A percentile compares a stretch with the other conserved stretches of the same genome.
Conservation (phyloP, 2,329 filamentous ascomycete genomes). For the Geoglossum cookeanum region DNA sequence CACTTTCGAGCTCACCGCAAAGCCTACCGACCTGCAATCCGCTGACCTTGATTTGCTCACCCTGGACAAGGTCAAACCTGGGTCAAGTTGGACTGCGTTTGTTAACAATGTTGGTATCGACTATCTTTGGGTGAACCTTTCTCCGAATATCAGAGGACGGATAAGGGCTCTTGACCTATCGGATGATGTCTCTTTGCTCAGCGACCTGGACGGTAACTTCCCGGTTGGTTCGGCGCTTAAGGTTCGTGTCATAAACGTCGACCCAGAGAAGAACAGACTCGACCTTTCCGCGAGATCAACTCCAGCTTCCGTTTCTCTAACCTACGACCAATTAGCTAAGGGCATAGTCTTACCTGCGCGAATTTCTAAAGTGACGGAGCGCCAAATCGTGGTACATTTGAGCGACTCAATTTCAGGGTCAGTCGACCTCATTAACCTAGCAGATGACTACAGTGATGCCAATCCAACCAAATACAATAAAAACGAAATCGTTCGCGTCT, state of each 20-base stretch:
- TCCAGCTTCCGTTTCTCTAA: conserved; percentile 35
- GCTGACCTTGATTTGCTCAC: conserved; percentile 43
- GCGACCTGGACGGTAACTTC: conserved; percentile 60
- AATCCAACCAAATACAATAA: conserved; percentile 58
- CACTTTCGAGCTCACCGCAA: conserved; percentile 74
- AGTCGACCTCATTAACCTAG: conserved; percentile 64
- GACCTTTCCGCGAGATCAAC: conserved; percentile 66
- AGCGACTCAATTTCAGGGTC: conserved; percentile 63
- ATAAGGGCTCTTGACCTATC: conserved; percentile 69
- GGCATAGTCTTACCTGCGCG: conserved; percentile 69
- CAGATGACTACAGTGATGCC: conserved; percentile 68
- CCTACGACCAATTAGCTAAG: conserved; percentile 51
- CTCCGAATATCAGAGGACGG: conserved; percentile 70
- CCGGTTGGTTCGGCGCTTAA: conserved; percentile 77
- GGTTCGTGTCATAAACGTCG: conserved; percentile 57
- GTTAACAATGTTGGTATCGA: conserved; percentile 75
- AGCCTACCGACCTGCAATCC: conserved; percentile 37
- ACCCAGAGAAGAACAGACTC: conserved; percentile 53
- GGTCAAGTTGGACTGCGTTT: conserved; percentile 58
- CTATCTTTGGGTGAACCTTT: conserved; percentile 77
- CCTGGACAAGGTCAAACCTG: conserved; percentile 52
- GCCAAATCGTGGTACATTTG: conserved; percentile 68
- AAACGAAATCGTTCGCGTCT: conserved; percentile 77
- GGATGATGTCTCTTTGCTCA: conserved; percentile 63
- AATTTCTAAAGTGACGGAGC: conserved; percentile 71